Evolutionary conservation across 2,329 filamentous ascomycete genomes (phyloP).

Genomic region (Macrophomina pseudophaseolina): DNA sequence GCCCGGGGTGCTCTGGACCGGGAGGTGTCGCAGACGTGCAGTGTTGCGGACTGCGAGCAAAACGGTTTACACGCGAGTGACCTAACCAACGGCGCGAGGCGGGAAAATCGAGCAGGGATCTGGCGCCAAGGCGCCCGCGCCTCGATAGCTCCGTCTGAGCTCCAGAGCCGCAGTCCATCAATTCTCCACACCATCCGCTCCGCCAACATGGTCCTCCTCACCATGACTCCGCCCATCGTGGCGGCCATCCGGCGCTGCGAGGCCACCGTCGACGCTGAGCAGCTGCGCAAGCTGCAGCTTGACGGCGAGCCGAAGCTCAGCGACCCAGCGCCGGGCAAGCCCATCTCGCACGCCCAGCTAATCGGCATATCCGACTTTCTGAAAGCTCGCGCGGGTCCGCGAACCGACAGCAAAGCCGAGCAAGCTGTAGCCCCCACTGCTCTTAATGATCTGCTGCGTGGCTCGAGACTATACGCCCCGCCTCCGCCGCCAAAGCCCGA

Average conservation of each 20-base stretch:
- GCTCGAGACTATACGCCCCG: conserved; percentile 74
- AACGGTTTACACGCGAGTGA: conserved; percentile 19
- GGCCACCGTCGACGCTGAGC: conserved; percentile 30
- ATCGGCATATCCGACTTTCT: conserved; percentile 65
- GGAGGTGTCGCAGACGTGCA: conserved; percentile 18
- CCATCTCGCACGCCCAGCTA: conserved; percentile 74
- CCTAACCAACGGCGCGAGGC: conserved; percentile 16
- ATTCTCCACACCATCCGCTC: conserved; percentile 10
- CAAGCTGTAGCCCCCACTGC: conserved; percentile 33
- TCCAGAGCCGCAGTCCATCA: conserved; percentile 11
- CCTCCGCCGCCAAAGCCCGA: conserved; percentile 80
- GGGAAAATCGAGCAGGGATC: conserved; percentile 27
- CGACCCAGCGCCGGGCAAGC: conserved; percentile 62
- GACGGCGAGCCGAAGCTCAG: conserved; percentile 57
- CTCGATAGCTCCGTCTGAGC: conserved; percentile 6
- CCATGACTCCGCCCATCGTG: conserved; percentile 73
- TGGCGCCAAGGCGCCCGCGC: neutral
- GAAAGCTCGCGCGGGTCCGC: conserved; percentile 37
- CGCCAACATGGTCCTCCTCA: conserved; percentile 72
- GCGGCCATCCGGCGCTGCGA: conserved; percentile 59
- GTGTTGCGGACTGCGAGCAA: conserved; percentile 23
- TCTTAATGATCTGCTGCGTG: conserved; percentile 73
- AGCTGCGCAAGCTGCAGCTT: conserved; percentile 34
- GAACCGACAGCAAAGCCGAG: conserved; percentile 4
- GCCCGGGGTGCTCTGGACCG: conserved; percentile 14